Evolutionary conservation across 176 grass and related monocot species (phyloP).

Genomic region (Cocos nucifera): DNA sequence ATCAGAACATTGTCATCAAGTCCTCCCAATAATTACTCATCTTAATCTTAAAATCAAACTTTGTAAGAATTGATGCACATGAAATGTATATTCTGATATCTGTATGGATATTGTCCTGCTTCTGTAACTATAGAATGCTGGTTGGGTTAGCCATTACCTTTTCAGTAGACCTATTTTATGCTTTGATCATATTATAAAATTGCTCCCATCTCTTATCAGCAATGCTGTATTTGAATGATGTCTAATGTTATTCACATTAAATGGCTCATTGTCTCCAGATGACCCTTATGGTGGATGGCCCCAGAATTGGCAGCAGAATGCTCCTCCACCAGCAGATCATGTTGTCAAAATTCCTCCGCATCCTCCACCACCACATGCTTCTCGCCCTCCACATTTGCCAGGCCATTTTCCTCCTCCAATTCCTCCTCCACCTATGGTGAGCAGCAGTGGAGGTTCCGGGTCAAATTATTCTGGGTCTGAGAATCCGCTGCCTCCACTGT

Average conservation of each 20-base stretch:
- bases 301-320: slow-evolving; percentile 30
- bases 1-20: too few relatives aligned
- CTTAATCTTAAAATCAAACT: too few relatives aligned
- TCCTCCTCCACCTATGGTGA: slow-evolving; percentile 8
- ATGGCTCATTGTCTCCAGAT: slow-evolving; percentile 1
- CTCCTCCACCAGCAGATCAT: slow-evolving; percentile 3
- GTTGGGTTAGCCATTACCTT: too few relatives aligned
- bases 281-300: slow-evolving; percentile 17
- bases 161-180: too few relatives aligned
- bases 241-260: background rate
- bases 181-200: too few relatives aligned
- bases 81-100: too few relatives aligned
- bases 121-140: too few relatives aligned
- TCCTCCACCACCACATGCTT: background rate
- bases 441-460: slow-evolving; percentile 20
- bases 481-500: background rate
- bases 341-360: slow-evolving; percentile 13
- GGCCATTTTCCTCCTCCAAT: background rate
- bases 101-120: too few relatives aligned
- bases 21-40: too few relatives aligned
- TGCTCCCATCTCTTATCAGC: too few relatives aligned
- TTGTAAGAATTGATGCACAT: too few relatives aligned
- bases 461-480: slow-evolving; percentile 22
- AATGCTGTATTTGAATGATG: background rate
- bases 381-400: background rate